phyloP scores from a whole-genome alignment of 2,329 filamentous ascomycete species.

The Aureobasidium sp. region DNA sequence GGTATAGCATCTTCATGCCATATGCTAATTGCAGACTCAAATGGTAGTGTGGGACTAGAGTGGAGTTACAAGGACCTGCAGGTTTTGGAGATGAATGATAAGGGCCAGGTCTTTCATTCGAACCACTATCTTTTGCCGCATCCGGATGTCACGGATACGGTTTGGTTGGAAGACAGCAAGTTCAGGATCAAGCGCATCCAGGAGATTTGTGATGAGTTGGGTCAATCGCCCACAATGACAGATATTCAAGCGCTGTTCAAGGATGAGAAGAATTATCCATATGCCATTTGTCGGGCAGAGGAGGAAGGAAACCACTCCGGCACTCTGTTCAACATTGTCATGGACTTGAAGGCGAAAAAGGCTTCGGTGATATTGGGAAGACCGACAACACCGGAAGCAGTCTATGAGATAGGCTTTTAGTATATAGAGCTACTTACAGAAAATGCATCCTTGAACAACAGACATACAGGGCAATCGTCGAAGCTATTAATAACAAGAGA shows the following conservation, averaged over 20 bases:
- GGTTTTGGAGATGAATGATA: slow-evolving; percentile 27
- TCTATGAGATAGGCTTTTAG: slow-evolving; percentile 17
- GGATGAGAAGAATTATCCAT: slow-evolving; percentile 34
- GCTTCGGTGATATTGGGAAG: slow-evolving; percentile 27
- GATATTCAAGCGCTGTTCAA: slow-evolving; percentile 30
- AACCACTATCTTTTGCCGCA: slow-evolving; percentile 38
- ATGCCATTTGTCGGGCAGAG: slow-evolving; percentile 28
- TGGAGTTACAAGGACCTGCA: slow-evolving; percentile 31
- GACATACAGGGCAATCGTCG: background rate
- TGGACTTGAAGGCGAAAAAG: slow-evolving; percentile 26
- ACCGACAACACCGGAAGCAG: slow-evolving; percentile 20
- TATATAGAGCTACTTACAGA: slow-evolving; percentile 1
- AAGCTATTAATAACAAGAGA: background rate
- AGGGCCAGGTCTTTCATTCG: slow-evolving; percentile 33
- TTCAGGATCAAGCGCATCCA: slow-evolving; percentile 32
- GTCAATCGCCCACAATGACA: background rate
- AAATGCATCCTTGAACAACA: background rate
- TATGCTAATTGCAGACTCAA: slow-evolving; percentile 45
- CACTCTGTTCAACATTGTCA: slow-evolving; percentile 32
- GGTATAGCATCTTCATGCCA: slow-evolving; percentile 48
- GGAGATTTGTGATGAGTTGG: slow-evolving; percentile 22
- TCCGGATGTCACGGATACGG: slow-evolving; percentile 31
- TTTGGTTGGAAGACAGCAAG: slow-evolving; percentile 36
- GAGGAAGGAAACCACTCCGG: slow-evolving; percentile 20
- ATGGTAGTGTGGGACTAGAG: slow-evolving; percentile 42